These are phyloP conservation scores for Raddia distichophylla DNA, from an alignment of 176 grass and related monocot species.

Conservation along the genomic window DNA sequence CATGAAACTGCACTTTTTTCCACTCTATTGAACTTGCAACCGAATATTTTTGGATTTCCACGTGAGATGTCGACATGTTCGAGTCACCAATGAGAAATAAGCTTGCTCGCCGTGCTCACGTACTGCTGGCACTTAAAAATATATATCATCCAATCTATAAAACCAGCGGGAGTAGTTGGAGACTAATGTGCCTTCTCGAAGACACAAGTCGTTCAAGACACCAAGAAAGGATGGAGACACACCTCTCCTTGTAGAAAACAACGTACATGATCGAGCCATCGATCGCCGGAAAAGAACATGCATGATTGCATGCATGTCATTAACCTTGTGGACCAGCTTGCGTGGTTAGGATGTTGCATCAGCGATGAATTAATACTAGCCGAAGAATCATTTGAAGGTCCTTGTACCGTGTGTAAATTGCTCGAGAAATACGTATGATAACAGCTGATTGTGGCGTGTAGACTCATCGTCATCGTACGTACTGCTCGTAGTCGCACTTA, in stretches of 20 bases:
- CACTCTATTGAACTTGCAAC: constrained; percentile 13
- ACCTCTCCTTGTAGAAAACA: constrained; percentile 34
- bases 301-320: constrained; percentile 15
- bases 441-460: constrained; percentile 25
- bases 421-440: constrained; percentile 16
- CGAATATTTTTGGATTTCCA: constrained; percentile 42
- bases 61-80: constrained; percentile 39
- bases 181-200: constrained; percentile 51
- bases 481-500: background rate
- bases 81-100: background rate
- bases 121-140: background rate
- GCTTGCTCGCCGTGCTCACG: background rate
- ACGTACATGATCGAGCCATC: background rate
- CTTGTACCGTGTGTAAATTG: constrained; percentile 31
- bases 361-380: background rate
- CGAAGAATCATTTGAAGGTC: constrained; percentile 21
- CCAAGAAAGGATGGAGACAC: constrained; percentile 31
- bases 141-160: constrained; percentile 6
- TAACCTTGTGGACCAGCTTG: constrained; percentile 35
- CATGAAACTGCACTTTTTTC: constrained; percentile 4
- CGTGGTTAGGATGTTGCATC: constrained; percentile 40
- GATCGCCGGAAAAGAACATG: constrained; percentile 20
- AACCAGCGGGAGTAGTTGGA: constrained; percentile 43
- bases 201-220: constrained; percentile 39
- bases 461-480: background rate